phyloP scores from a whole-genome alignment of 225 moss, liverwort and hornwort species.

The Rhytidiadelphus loreus region DNA sequence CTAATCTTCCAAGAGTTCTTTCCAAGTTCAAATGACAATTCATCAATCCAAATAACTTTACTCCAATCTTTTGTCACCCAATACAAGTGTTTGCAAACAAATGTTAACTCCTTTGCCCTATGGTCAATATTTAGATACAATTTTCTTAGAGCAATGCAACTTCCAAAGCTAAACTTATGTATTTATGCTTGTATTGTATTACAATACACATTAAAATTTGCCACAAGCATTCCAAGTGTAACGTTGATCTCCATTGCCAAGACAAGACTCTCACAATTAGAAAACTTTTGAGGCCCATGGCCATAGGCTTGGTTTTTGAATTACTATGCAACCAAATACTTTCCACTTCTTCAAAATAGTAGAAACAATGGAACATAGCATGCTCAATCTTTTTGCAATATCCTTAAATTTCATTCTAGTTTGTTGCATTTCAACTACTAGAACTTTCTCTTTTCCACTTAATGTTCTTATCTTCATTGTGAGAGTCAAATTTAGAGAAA shows the following conservation, averaged over 20 bases:
- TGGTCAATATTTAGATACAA: too few species aligned
- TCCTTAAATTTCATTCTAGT: background rate
- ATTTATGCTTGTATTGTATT: too few species aligned
- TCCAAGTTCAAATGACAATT: too few species aligned
- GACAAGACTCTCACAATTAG: background rate
- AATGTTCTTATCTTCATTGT: background rate
- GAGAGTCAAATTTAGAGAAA: rapidly evolving
- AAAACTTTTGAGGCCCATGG: background rate
- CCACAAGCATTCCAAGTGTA: background rate
- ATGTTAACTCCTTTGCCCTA: too few species aligned
- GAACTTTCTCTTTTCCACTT: rapidly evolving
- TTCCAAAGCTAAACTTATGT: too few species aligned
- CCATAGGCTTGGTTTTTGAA: background rate
- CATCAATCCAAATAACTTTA: too few species aligned
- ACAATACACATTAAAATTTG: too few species aligned
- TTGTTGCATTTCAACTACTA: background rate
- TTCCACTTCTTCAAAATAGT: background rate
- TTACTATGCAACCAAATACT: rapidly evolving
- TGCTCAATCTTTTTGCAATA: background rate
- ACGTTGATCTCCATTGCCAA: rapidly evolving
- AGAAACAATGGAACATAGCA: background rate
- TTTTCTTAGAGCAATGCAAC: too few species aligned
- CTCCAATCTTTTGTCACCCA: too few species aligned
- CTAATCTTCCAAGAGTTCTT: too few species aligned
- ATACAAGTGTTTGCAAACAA: too few species aligned